Base-by-base conservation (phyloP, 192 early-diverging fungal genomes). In the Umbelopsis ramanniana region DNA sequence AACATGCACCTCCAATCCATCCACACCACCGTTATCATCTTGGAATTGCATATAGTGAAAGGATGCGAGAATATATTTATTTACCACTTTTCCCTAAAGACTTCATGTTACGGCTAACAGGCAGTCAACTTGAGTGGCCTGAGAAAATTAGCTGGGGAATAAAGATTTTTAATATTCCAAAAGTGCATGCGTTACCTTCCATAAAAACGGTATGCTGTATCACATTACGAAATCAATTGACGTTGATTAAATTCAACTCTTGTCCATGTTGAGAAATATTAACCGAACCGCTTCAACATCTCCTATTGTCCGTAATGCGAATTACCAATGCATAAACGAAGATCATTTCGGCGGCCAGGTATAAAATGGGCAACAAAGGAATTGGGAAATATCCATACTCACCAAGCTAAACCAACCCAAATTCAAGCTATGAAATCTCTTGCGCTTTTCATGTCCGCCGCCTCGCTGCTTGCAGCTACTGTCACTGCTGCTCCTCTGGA, bases 191-290 rank as follows among this genome's bases (percentile, higher is more conserved):
- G 48, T 21, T 17, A 50, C 48, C 17, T 50, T 50, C 48, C 48
- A 6, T 17, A 50, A 50, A 50, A n/a, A 50, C 9, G 14, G 6
- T 17, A 17, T 50, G 48, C 48, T 50, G 48, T 50, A 50, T 17
- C 48, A 50, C 48, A 50, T 50, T 50, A 50, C 48, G 48, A 50
- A 50, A 50, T 50, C 48, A 50, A 50, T 50, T 50, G n/a, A 50
- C 48, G 48, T 50, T 50, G 0, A 50, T 50, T 50, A 50, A 50
- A 12, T 50, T 50, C 48, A 50, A 6, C 6, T 50, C 48, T 50
- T 50, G n/a, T 21, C 48, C 15, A 15, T 21, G 2, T 50, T 21
- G n/a, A 21, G 48, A 6, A 10, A 17, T 50, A 50, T 3, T 21
- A 50, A n/a, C n/a, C 48, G 48, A 15, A 50, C 40, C 0, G 0